Conservation (phyloP, 164 flowering plant species). For the Piper longum region DNA sequence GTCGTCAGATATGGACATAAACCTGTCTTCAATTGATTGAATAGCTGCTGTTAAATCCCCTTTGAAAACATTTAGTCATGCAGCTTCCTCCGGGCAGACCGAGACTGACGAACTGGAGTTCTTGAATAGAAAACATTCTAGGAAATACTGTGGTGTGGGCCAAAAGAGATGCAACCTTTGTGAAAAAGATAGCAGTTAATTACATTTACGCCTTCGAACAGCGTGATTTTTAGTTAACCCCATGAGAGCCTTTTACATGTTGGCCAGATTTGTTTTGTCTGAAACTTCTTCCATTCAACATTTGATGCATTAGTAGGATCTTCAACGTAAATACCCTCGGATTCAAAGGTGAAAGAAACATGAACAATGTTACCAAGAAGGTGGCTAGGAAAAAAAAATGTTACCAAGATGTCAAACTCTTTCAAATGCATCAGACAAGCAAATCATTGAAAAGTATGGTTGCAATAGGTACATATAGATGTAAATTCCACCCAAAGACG, state of each 20-base stretch:
- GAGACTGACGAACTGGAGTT: conserved; percentile 70
- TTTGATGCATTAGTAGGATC: background rate
- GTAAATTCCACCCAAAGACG: too few relatives aligned
- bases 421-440: too few relatives aligned
- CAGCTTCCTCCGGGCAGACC: conserved; percentile 30
- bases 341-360: background rate
- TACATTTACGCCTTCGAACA: conserved; percentile 75
- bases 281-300: background rate
- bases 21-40: conserved; percentile 47
- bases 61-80: conserved; percentile 8
- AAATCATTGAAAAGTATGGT: too few relatives aligned
- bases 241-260: conserved; percentile 83
- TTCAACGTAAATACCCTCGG: background rate
- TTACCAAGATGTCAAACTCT: too few relatives aligned
- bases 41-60: conserved; percentile 44
- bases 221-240: conserved; percentile 73
- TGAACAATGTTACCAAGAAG: too few relatives aligned
- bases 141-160: conserved; percentile 87
- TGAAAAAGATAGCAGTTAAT: conserved; percentile 70
- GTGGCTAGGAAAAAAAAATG: too few relatives aligned
- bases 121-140: conserved; percentile 50
- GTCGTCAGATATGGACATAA: conserved; percentile 26
- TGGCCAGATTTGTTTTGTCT: conserved; percentile 78
- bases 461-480: too few relatives aligned
- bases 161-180: conserved; percentile 46